Evolutionary conservation across 2,329 filamentous ascomycete species (phyloP).

Genomic region (Alternaria postmessia): DNA sequence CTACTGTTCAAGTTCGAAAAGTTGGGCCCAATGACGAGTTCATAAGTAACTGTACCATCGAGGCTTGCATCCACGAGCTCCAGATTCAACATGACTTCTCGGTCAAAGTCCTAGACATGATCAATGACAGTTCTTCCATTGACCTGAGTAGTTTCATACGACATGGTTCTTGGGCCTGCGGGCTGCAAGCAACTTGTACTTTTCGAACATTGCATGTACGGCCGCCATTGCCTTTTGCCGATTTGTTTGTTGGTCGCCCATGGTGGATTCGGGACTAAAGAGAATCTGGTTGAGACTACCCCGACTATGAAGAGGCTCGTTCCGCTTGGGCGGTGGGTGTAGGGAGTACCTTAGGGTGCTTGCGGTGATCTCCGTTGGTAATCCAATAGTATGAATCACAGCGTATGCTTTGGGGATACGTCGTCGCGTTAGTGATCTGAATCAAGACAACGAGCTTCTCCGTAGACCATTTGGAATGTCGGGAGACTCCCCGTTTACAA

Average conservation of each 20-base stretch:
- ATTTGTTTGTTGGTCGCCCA: conserved; percentile 34
- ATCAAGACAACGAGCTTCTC: neutral
- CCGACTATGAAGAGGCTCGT: neutral
- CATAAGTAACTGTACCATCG: conserved; percentile 47
- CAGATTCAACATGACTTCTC: conserved; percentile 48
- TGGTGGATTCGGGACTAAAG: conserved; percentile 14
- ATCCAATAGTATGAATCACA: neutral
- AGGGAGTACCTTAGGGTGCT: neutral
- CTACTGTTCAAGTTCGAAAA: conserved; percentile 54
- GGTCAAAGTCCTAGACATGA: conserved; percentile 46
- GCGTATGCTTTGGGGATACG: neutral
- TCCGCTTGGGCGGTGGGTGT: neutral
- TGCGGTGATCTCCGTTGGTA: neutral
- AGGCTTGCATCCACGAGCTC: conserved; percentile 48
- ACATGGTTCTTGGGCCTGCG: conserved; percentile 43
- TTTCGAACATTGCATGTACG: conserved; percentile 49
- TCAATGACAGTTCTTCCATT: conserved; percentile 4
- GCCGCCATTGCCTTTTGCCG: conserved; percentile 47
- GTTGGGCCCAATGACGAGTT: conserved; percentile 45
- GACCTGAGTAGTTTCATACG: conserved; percentile 22
- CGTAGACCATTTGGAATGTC: neutral
- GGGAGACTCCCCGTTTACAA: neutral
- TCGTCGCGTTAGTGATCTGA: neutral
- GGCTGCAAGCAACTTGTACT: conserved; percentile 45
- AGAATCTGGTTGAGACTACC: neutral